phyloP scores from a whole-genome alignment of 805 yeast species.

The Starmerella apicola region DNA sequence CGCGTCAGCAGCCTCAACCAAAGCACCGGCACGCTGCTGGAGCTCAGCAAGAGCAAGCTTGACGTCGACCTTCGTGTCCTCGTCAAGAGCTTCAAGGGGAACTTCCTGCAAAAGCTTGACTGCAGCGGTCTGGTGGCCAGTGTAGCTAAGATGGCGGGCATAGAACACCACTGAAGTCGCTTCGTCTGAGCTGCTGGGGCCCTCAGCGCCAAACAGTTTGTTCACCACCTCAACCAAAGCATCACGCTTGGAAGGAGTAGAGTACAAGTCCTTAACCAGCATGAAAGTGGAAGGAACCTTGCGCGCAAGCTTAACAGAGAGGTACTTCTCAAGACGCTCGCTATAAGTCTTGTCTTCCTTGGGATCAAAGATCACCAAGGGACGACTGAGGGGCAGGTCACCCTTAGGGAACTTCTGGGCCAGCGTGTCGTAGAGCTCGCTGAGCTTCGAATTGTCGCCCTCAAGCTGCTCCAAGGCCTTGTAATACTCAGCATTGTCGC shows the following conservation, averaged over 20 bases:
- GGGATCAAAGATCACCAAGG: slow-evolving; percentile 36
- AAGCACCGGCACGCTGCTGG: slow-evolving; percentile 55
- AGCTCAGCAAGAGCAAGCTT: slow-evolving; percentile 71
- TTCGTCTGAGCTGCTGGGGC: slow-evolving; percentile 15
- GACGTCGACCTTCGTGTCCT: slow-evolving; percentile 49
- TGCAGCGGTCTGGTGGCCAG: slow-evolving; percentile 45
- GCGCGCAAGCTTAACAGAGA: slow-evolving; percentile 49
- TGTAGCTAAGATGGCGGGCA: slow-evolving; percentile 52
- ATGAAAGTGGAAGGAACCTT: slow-evolving; percentile 89
- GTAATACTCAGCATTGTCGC: slow-evolving; percentile 63
- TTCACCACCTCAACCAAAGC: slow-evolving; percentile 7
- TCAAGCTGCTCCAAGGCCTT: slow-evolving; percentile 46
- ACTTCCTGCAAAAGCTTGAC: slow-evolving; percentile 47
- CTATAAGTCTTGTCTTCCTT: slow-evolving; percentile 33
- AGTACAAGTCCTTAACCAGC: slow-evolving; percentile 47
- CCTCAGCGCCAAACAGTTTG: slow-evolving; percentile 8
- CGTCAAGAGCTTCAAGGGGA: slow-evolving; percentile 25
- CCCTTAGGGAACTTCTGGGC: slow-evolving; percentile 65
- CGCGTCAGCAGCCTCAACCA: slow-evolving; percentile 46
- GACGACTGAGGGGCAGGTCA: slow-evolving; percentile 68
- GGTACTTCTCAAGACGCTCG: slow-evolving; percentile 37
- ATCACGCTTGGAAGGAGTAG: slow-evolving; percentile 4
- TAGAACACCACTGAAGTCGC: slow-evolving; percentile 11
- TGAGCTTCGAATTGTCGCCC: slow-evolving; percentile 32
- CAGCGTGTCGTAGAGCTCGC: slow-evolving; percentile 47